phyloP scores from a whole-genome alignment of 352 stramenopile genomes.

The Phytophthora agathidicida region DNA sequence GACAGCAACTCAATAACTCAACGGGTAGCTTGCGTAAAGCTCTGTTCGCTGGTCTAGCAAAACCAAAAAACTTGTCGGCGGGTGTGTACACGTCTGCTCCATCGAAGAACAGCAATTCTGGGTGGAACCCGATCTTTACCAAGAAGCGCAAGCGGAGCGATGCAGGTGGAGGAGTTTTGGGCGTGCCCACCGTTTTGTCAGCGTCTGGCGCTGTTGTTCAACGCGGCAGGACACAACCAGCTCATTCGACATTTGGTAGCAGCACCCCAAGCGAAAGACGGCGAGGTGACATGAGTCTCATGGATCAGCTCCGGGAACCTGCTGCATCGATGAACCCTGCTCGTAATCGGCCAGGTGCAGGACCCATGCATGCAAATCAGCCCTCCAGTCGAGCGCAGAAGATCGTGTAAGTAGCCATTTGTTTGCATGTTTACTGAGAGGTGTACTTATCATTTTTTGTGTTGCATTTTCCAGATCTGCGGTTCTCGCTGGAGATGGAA shows the following conservation, averaged over 20 bases:
- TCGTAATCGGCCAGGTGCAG: neutral
- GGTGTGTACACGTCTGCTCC: constrained; percentile 69
- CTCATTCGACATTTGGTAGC: neutral
- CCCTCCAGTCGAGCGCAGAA: constrained; percentile 51
- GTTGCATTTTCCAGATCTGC: constrained; percentile 39
- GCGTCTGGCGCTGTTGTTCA: constrained; percentile 54
- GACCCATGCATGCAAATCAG: constrained; percentile 9
- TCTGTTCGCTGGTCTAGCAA: constrained; percentile 54
- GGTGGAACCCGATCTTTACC: constrained; percentile 40
- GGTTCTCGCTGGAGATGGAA: constrained; percentile 30
- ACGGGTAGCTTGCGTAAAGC: constrained; percentile 69
- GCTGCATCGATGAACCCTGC: constrained; percentile 16
- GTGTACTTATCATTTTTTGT: constrained; percentile 4
- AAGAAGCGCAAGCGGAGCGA: constrained; percentile 69
- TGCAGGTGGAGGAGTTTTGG: constrained; percentile 30
- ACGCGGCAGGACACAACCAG: constrained; percentile 10
- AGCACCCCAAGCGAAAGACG: constrained; percentile 10
- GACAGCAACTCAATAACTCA: constrained; percentile 81
- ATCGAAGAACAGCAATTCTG: constrained; percentile 20
- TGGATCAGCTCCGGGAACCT: constrained; percentile 41
- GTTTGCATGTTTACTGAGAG: constrained; percentile 1
- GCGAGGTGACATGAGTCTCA: constrained; percentile 29
- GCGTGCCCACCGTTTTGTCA: constrained; percentile 58
- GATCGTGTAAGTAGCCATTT: constrained; percentile 50
- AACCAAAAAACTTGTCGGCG: constrained; percentile 79